Conservation (phyloP, 495 filamentous ascomycete genomes). For the Pyrenopolyporus hunteri region DNA sequence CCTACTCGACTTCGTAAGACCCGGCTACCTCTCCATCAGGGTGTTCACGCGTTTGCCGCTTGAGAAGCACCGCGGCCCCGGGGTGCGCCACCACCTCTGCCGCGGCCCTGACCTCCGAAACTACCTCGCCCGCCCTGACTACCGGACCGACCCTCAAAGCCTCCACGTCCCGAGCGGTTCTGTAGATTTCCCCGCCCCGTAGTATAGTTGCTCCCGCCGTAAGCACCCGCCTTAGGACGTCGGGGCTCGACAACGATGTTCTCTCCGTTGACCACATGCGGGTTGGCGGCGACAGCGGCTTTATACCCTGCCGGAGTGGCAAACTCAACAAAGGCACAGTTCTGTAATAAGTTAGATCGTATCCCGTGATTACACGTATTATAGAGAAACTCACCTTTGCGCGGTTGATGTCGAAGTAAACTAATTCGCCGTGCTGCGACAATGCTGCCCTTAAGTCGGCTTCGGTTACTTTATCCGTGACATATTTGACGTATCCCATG, state of each 20-base stretch:
- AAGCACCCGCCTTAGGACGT: slow-evolving; percentile 72
- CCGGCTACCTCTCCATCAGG: background rate
- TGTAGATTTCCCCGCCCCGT: slow-evolving; percentile 62
- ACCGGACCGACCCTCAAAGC: slow-evolving; percentile 63
- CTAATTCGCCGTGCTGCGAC: slow-evolving; percentile 75
- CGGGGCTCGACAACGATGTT: slow-evolving; percentile 88
- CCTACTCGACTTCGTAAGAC: slow-evolving; percentile 1
- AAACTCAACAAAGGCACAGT: slow-evolving; percentile 96
- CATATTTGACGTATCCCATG: slow-evolving; percentile 90
- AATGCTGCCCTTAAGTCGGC: slow-evolving; percentile 70
- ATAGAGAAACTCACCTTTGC: slow-evolving; percentile 69
- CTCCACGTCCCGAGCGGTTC: slow-evolving; percentile 69
- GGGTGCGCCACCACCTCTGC: slow-evolving; percentile 59
- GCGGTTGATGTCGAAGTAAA: slow-evolving; percentile 88
- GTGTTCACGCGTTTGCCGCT: slow-evolving; percentile 46
- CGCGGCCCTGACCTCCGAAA: slow-evolving; percentile 66
- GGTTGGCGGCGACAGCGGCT: slow-evolving; percentile 82
- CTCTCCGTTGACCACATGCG: slow-evolving; percentile 81
- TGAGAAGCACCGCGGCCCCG: slow-evolving; percentile 54
- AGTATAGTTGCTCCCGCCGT: slow-evolving; percentile 67
- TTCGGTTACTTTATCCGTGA: slow-evolving; percentile 79
- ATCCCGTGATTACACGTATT: slow-evolving; percentile 2
- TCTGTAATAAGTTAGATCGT: slow-evolving; percentile 60
- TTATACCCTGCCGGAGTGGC: slow-evolving; percentile 76
- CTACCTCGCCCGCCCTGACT: slow-evolving; percentile 69